Base-by-base conservation (phyloP, 495 filamentous ascomycete species). In the Daldinia vernicosa region DNA sequence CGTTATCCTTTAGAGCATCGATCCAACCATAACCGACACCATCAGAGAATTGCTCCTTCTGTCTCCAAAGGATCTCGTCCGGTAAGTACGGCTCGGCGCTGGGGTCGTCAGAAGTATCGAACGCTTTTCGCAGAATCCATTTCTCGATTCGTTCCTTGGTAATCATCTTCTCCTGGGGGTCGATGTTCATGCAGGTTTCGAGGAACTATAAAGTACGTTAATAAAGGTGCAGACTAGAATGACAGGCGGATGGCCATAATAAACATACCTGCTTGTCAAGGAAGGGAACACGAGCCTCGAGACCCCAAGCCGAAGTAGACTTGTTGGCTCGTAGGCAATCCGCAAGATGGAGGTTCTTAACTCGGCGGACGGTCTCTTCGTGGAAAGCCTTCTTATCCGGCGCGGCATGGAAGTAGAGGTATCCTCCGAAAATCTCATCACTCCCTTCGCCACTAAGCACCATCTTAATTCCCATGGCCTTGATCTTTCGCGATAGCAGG, bases 11-110 rank as follows among this genome's bases (percentile, higher is more conserved):
- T 52, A 99, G 86, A 15, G 89, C 92, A 77, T 99, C 96, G 80
- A 98, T 98, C 95, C 95, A 99, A 67, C 96, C 94, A 84, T 99
- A 99, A 62, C 95, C 95, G 69, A 99, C 96, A 80, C 95, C 95
- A 77, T 99, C 95, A 60, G 90, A 93, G 84, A 99, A 99, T 84
- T 98, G 96, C 84, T 99, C 95, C 88, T 99, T 99, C 84, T 99
- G 95, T 75, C 95, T 88, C 92, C 93, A 99, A 40, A 99, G 90
- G 71, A 99, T 98, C 76, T 95, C 89, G 15, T 95, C 90, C 33
- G 95, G 95, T 19, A 99, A 87, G 84, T 98, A 99, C 14, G 95
- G 87, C 74, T 89, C 80, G 15, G 85, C 84, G 43, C 84, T 88
- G 4, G 94, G 93, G 77, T 97, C 91, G 69, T 94, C 92, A 47